These are phyloP conservation scores for Hordeum pubiflorum DNA, from an alignment of 202 grass and related monocot genomes.

Conservation along the genomic window DNA sequence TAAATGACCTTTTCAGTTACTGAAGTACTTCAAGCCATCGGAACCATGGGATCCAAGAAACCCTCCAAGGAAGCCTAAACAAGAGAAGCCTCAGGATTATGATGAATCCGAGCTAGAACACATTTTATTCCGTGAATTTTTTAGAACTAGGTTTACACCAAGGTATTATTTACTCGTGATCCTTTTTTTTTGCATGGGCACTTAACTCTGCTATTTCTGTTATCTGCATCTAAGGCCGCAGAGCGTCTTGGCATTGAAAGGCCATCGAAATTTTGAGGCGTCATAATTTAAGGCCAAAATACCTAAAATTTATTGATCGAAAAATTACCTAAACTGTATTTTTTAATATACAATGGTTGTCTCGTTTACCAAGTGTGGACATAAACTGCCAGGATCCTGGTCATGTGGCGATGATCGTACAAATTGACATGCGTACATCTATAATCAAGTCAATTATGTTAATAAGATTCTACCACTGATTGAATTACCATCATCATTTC, in stretches of 20 bases:
- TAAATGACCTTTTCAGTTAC: conserved; percentile 41
- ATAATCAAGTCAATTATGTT: not conserved
- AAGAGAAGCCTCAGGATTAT: conserved; percentile 11
- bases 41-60: conserved; percentile 41
- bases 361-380: not conserved
- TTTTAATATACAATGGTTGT: not conserved
- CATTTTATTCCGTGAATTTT: conserved; percentile 32
- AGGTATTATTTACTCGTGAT: conserved; percentile 22
- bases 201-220: not conserved
- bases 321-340: not conserved
- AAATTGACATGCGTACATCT: not conserved
- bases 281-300: not conserved
- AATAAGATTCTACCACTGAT: not conserved
- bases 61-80: not conserved
- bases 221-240: not conserved
- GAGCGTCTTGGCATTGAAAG: not conserved
- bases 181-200: not conserved
- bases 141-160: conserved; percentile 48
- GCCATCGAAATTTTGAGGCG: not conserved
- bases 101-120: conserved; percentile 32
- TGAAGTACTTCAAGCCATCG: conserved; percentile 41
- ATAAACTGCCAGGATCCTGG: not conserved
- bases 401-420: not conserved
- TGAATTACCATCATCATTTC: not conserved
- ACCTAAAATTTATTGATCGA: not conserved